Evolutionary conservation across 139 green algal species (phyloP).

Genomic region (Micractinium conductrix): DNA sequence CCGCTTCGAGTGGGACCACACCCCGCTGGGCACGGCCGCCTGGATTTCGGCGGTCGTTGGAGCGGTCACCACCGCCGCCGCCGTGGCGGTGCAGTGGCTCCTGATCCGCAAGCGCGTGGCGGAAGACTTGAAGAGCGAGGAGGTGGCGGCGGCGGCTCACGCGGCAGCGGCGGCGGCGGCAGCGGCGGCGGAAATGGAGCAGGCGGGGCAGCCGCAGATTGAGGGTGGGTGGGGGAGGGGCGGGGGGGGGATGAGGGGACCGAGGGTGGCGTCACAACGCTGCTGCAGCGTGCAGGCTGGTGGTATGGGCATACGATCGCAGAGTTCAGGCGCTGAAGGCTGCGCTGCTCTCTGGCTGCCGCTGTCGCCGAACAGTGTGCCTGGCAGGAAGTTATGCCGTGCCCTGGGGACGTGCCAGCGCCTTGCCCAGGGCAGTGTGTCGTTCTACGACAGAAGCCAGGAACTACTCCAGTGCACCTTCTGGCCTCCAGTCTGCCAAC

Average conservation of each 20-base stretch:
- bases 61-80: not conserved
- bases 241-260: not conserved
- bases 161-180: not conserved
- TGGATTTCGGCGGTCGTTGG: slow-evolving; percentile 31
- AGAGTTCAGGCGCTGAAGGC: no score
- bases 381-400: no score
- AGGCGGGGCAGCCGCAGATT: not conserved
- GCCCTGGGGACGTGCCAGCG: no score
- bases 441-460: no score
- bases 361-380: no score
- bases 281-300: no score
- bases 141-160: slow-evolving; percentile 6
- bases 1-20: slow-evolving; percentile 19
- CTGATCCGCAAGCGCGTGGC: slow-evolving; percentile 11
- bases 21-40: slow-evolving; percentile 13
- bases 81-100: not conserved
- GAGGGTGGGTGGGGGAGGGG: not conserved
- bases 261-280: not conserved
- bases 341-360: no score
- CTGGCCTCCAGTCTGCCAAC: not conserved
- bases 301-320: no score
- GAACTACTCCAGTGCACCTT: not conserved
- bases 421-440: no score
- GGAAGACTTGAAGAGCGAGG: not conserved
- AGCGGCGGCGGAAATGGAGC: not conserved